Evolutionary conservation across 139 green algal genomes (phyloP), one percentile per base, ranked within the genome.

Genomic region (Deuterostichococcus epilithicus): DNA sequence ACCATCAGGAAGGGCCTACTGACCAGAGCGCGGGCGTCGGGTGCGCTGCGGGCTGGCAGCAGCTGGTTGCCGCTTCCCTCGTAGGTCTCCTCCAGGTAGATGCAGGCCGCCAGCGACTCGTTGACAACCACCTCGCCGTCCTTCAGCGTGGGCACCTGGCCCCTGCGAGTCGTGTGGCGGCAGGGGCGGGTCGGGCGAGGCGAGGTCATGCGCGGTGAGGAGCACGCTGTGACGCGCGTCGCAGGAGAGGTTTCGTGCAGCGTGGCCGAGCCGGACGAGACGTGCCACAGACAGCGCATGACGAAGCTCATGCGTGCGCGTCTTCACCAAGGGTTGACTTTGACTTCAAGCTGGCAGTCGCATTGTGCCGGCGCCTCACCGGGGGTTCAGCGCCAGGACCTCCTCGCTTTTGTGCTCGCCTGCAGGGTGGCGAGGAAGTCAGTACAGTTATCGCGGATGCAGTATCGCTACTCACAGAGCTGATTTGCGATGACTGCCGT

Each of bases 81-180:
- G 60, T 87, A 87, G 3, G 45, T 63, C 23, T 73, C 42, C 33
- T 87, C 79, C 34, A 87, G 28, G 44, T 87, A 87, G 15, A 77
- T 68, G n/a, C 85, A 30, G 28, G 78, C 47, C n/a, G 76, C 83
- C 42, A 79, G 20, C 34, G 73, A 82, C 45, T 87, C 83, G 73
- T 70, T 82, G 15, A 87, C 75, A 13, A 87, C 66, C 10, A 70
- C 47, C 37, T 82, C 70, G 26, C 74, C 79, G 58, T 87, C 83
- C 47, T 82, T 78, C 22, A 87, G 65, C 13, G 71, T 78, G 5
- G 83, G 83, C 39, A 87, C 72, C 63, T 87, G 83, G 33, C 83
- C 83, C 26, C 52, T 63, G 52, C 28, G 52, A 20, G 52, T 20
- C n/a, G n/a, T n/a, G n/a, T n/a, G n/a, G n/a, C n/a, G n/a, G n/a